Percentiles rank a stretch among this genome's conserved stretches.
Evolutionary conservation across 2,329 filamentous ascomycete species (phyloP).

Genomic region (Cryphonectria naterciae): DNA sequence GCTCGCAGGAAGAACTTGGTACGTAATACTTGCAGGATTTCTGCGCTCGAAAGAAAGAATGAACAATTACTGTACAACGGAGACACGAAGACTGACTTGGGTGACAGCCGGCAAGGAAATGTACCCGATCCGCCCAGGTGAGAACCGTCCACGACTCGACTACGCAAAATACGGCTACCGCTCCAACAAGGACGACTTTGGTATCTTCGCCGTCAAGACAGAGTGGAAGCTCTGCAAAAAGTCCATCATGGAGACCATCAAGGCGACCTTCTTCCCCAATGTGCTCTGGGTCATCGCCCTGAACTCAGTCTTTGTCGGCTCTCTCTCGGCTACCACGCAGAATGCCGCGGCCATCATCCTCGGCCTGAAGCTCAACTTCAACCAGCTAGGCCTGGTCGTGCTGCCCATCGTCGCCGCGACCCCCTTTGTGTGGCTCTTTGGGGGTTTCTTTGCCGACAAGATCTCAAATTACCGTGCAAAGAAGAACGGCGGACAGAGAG

Average conservation of each 20-base stretch:
- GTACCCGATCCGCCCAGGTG: conserved; percentile 29
- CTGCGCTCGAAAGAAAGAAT: no score
- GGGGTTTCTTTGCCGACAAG: conserved; percentile 28
- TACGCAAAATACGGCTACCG: conserved; percentile 30
- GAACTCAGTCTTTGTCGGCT: conserved; percentile 28
- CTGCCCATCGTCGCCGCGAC: conserved; percentile 27
- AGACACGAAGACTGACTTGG: not conserved
- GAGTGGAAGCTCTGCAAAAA: conserved; percentile 30
- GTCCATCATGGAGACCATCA: conserved; percentile 30
- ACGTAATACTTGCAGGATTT: not conserved
- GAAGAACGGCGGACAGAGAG: conserved; percentile 22
- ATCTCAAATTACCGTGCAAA: conserved; percentile 26
- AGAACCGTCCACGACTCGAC: conserved; percentile 31
- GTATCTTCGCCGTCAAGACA: conserved; percentile 28
- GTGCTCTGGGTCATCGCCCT: conserved; percentile 32
- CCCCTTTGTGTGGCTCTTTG: conserved; percentile 30
- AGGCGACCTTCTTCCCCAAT: conserved; percentile 32
- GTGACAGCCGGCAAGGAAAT: conserved; percentile 30
- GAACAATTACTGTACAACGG: no score
- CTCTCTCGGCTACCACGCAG: conserved; percentile 29
- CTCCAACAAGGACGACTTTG: conserved; percentile 30
- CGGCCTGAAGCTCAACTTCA: conserved; percentile 29
- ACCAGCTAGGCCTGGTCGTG: conserved; percentile 25
- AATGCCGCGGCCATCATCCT: conserved; percentile 31
- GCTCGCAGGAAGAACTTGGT: conserved; percentile 33